Evolutionary conservation across 768 basidiomycete species (phyloP).

Genomic region (Lentinula aciculospora): DNA sequence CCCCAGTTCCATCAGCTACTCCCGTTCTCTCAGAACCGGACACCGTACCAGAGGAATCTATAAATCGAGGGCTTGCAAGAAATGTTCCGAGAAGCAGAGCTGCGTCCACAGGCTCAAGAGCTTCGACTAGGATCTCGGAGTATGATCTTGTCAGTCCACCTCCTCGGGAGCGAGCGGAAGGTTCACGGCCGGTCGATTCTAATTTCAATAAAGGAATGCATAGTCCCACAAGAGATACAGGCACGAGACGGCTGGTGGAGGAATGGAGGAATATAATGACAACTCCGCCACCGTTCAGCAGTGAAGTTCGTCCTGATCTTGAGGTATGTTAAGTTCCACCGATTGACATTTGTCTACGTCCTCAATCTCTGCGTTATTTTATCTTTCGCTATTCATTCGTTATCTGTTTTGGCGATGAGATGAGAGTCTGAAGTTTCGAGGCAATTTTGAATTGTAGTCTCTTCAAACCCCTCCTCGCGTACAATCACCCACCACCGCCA

Average conservation of each 20-base stretch:
- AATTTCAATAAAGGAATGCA: neutral
- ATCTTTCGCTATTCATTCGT: neutral
- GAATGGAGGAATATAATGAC: conserved; percentile 4
- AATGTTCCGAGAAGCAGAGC: neutral
- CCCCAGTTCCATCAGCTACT: neutral
- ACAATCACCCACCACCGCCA: neutral
- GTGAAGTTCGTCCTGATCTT: neutral
- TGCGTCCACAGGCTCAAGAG: neutral
- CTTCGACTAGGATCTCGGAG: conserved; percentile 6
- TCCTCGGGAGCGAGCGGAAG: neutral
- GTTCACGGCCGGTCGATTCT: neutral
- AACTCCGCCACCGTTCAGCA: neutral
- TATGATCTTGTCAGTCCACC: conserved; percentile 8
- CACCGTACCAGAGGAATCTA: neutral
- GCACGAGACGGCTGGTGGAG: neutral
- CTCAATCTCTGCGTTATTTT: neutral
- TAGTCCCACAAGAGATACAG: neutral
- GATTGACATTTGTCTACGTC: neutral
- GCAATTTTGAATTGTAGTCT: neutral
- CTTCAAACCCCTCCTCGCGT: neutral
- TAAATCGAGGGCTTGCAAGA: neutral
- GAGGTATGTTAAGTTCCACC: neutral
- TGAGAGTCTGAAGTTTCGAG: conserved; percentile 5
- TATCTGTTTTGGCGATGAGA: neutral
- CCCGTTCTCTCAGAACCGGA: neutral